Percentiles rank a stretch among this genome's conserved stretches.
Evolutionary conservation across 225 moss, liverwort and hornwort species (phyloP).

Genomic region (Asterella californica): DNA sequence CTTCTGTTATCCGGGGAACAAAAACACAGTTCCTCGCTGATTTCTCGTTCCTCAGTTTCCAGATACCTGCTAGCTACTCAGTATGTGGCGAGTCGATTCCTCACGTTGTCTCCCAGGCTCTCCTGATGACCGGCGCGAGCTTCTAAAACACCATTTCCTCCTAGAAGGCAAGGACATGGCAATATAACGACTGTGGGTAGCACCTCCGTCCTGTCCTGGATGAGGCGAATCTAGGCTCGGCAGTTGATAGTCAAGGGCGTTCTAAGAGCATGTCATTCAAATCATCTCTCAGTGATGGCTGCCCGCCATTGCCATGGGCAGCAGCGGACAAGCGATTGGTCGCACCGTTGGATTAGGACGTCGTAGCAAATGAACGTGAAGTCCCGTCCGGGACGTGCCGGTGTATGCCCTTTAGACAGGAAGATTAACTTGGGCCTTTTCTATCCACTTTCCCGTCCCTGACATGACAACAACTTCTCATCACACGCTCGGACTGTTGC

Average conservation of each 20-base stretch:
- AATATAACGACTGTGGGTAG: neutral
- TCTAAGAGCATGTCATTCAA: neutral
- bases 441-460: neutral
- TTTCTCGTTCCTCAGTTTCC: neutral
- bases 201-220: neutral
- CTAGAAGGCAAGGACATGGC: too few species aligned
- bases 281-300: too few species aligned
- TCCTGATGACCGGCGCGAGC: neutral
- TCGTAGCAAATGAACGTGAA: neutral
- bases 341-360: neutral
- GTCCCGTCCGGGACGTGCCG: slow-evolving; percentile 8
- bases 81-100: neutral
- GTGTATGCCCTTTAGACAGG: neutral
- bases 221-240: neutral
- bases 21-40: neutral
- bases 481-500: neutral
- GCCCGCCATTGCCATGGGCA: neutral
- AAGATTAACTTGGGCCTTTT: neutral
- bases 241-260: neutral
- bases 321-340: neutral
- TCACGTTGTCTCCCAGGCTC: neutral
- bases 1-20: neutral
- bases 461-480: too few species aligned
- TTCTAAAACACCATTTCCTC: neutral
- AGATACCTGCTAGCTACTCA: neutral